These are phyloP conservation scores for Toxicodendron radicans DNA, from an alignment of 345 rosid genomes.

Conservation along the genomic window DNA sequence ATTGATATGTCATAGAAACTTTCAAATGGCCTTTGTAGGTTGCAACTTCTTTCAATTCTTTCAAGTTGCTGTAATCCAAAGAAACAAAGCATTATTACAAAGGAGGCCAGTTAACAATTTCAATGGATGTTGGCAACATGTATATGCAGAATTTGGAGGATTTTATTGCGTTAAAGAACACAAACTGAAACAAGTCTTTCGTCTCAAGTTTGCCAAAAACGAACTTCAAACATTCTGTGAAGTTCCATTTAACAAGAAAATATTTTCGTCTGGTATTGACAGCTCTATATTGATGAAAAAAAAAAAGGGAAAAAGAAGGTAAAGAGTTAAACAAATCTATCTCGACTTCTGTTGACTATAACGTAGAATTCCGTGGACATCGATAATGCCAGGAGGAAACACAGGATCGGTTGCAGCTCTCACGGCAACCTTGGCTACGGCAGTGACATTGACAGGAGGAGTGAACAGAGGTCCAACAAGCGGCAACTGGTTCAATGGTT, in stretches of 20 bases:
- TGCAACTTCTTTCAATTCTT: too few species aligned
- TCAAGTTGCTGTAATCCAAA: too few species aligned
- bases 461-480: slow-evolving; percentile 54
- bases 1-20: too few species aligned
- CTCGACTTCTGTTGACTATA: slow-evolving; percentile 40
- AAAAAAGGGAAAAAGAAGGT: neutral
- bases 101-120: too few species aligned
- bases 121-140: neutral
- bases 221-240: neutral
- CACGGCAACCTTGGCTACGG: slow-evolving; percentile 51
- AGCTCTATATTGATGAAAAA: slow-evolving; percentile 16
- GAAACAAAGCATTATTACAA: too few species aligned
- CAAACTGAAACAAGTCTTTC: slow-evolving; percentile 11
- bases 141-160: neutral
- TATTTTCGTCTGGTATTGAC: neutral
- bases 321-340: slow-evolving; percentile 19
- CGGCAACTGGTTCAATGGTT: slow-evolving; percentile 56
- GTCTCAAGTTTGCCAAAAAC: neutral
- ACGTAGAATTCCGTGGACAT: slow-evolving; percentile 45
- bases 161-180: neutral
- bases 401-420: slow-evolving; percentile 62
- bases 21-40: too few species aligned
- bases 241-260: neutral
- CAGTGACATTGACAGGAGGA: slow-evolving; percentile 51
- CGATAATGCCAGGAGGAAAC: slow-evolving; percentile 58